Base-by-base conservation (phyloP, 2,329 filamentous ascomycete genomes). In the Periconia sp. region DNA sequence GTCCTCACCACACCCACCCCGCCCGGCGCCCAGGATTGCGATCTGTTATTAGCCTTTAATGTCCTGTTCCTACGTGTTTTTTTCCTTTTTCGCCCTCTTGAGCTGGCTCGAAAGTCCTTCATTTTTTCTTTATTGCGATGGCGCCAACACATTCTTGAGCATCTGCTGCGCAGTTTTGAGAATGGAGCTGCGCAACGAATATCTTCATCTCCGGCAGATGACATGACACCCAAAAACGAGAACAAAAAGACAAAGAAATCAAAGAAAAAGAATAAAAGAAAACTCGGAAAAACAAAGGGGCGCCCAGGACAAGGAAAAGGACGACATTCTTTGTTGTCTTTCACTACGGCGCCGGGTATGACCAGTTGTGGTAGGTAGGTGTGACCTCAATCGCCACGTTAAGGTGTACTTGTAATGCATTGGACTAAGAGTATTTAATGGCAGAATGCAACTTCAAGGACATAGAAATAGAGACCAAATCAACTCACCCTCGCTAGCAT, bases 181-280 rank as follows among this genome's bases (percentile, higher is more conserved):
- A 53, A 71, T 71, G 68, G 61, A 56, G 62, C 63, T 66, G 56
- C 55, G 55, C 59, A 54, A 48, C 50, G 49, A 54, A 47, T 37
- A 42, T 47, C 43, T 53, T 58, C 61, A 62, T 63, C 58, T 61
- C 55, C 50, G 55, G 56, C 63, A 59, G 57, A 65, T 69, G 66
- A 57, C 52, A 54, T 41, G 52, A n/a, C 33, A 37, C 14, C 7
- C 33, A 37, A 37, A 37, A 37, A 37, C 23, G 13, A 37, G 3
- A 11, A 37, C 33, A 37, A 37, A 37, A 62, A 55, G 55, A 47
- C 57, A 59, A 64, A 65, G 57, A 57, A 50, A 59, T 40, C 45
- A 57, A 49, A 50, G 43, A 8, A 27, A 27, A 27, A 27, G 23
- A 8, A 27, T 8, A 8, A 27, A 27, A 8, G 23, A 8, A 27